Evolutionary conservation across 106 monocot species (phyloP).

Genomic region (Allium sativum): DNA sequence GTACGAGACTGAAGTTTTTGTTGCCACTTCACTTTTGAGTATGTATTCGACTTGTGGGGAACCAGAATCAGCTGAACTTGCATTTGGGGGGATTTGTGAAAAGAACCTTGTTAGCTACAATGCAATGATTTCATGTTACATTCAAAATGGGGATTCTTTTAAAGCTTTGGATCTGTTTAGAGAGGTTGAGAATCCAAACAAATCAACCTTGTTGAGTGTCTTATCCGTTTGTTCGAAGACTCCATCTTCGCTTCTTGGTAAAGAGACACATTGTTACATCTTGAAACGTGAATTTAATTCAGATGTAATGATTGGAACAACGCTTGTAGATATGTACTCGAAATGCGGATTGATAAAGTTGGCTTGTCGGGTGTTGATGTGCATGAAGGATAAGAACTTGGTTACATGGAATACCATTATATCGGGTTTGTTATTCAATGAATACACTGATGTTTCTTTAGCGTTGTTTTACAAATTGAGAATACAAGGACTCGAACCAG

Average conservation of each 20-base stretch:
- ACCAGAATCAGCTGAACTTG: conserved; percentile 9
- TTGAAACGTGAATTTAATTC: conserved; percentile 9
- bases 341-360: conserved; percentile 16
- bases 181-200: conserved; percentile 18
- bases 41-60: conserved; percentile 24
- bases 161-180: conserved; percentile 24
- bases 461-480: conserved; percentile 15
- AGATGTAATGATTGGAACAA: conserved; percentile 21
- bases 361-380: conserved; percentile 18
- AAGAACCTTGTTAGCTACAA: conserved; percentile 26
- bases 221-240: conserved; percentile 22
- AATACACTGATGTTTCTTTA: conserved; percentile 3
- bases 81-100: conserved; percentile 9
- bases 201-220: conserved; percentile 24
- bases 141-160: conserved; percentile 5
- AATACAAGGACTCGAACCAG: conserved; percentile 15
- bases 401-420: conserved; percentile 38
- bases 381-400: conserved; percentile 18
- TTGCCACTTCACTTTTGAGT: conserved; percentile 23
- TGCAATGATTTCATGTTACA: conserved; percentile 32
- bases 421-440: conserved; percentile 23
- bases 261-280: conserved; percentile 25
- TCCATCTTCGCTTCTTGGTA: conserved; percentile 16
- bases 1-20: conserved; percentile 15
- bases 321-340: conserved; percentile 28